Conservation (phyloP, 2,329 filamentous ascomycete species). For the Aotearoamyces nothofagi region DNA sequence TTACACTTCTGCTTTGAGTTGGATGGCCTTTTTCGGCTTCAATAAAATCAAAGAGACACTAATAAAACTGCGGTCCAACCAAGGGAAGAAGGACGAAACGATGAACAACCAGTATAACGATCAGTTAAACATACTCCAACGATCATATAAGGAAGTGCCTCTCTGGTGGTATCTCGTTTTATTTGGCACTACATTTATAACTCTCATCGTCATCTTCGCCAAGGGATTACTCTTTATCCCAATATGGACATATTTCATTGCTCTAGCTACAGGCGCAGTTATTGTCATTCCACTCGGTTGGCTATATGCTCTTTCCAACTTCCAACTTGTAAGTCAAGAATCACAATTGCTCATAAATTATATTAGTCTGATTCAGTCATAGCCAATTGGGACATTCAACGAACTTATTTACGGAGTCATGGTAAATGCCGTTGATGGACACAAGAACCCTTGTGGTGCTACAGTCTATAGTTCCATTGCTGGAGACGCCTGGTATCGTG, state of each 20-base stretch:
- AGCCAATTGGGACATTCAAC: constrained; percentile 41
- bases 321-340: too few species aligned
- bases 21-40: constrained; percentile 41
- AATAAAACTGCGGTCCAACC: constrained; percentile 26
- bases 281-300: constrained; percentile 41
- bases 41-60: constrained; percentile 29
- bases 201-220: constrained; percentile 34
- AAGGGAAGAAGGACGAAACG: constrained; percentile 15
- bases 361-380: too few species aligned
- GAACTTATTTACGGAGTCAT: constrained; percentile 45
- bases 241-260: constrained; percentile 43
- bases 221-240: constrained; percentile 40
- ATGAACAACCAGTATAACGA: constrained; percentile 42
- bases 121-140: constrained; percentile 41
- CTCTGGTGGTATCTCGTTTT: constrained; percentile 39
- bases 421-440: constrained; percentile 32
- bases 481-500: constrained; percentile 45
- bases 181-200: constrained; percentile 31
- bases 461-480: constrained; percentile 42
- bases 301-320: constrained; percentile 44
- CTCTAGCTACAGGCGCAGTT: constrained; percentile 34
- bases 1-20: constrained; percentile 39
- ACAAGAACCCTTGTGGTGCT: constrained; percentile 41
- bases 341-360: too few species aligned
- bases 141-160: constrained; percentile 41